Evolutionary conservation across 164 flowering plant species (phyloP).

Genomic region (Vitis riparia): DNA sequence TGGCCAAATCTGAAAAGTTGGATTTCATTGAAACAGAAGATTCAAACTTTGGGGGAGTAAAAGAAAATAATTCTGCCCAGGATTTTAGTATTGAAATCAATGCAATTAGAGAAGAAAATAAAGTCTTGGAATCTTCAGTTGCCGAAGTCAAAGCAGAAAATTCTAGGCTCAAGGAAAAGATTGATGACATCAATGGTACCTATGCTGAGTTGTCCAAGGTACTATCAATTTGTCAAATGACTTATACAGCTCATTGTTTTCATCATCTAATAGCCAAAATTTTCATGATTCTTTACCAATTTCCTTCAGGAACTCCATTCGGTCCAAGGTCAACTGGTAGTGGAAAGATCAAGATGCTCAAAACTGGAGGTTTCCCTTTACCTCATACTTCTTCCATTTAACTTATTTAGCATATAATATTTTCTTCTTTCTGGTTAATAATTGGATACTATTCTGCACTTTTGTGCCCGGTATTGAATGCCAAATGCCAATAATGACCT

Average conservation of each 20-base stretch:
- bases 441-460: not conserved
- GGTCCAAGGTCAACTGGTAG: slow-evolving; percentile 76
- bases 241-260: slow-evolving; percentile 11
- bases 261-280: no score
- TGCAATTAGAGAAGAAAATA: slow-evolving; percentile 48
- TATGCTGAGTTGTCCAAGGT: slow-evolving; percentile 83
- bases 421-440: not conserved
- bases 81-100: slow-evolving; percentile 33
- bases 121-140: slow-evolving; percentile 46
- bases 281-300: not conserved
- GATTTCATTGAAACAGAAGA: slow-evolving; percentile 32
- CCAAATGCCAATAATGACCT: no score
- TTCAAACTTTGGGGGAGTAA: slow-evolving; percentile 24
- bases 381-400: not conserved
- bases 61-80: slow-evolving; percentile 23
- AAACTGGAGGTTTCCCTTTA: slow-evolving; percentile 71
- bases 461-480: no score
- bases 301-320: slow-evolving; percentile 76
- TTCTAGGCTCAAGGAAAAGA: slow-evolving; percentile 43
- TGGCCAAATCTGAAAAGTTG: slow-evolving; percentile 45
- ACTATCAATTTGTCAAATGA: not conserved
- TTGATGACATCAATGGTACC: slow-evolving; percentile 57
- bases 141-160: slow-evolving; percentile 53
- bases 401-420: not conserved
- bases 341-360: slow-evolving; percentile 90